Base-by-base conservation (phyloP, 331 rosid species). In the Pyracantha coccinea region DNA sequence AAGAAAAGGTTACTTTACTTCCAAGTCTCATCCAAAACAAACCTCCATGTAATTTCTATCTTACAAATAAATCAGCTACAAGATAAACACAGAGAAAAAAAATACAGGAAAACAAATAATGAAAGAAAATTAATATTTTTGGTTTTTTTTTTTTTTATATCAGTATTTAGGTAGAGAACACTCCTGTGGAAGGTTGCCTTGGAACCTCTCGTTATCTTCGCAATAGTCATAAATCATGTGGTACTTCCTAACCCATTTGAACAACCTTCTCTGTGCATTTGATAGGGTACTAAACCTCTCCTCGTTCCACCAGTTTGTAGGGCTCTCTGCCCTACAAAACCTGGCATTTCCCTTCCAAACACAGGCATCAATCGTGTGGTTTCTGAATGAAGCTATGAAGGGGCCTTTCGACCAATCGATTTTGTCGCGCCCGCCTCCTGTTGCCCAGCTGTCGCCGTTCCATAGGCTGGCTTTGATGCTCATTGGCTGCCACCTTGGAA, bases 401-500 rank as follows among this genome's bases (percentile, higher is more conserved):
- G 98, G 98, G 4, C 88, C 93, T 74, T 86, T 86, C 31, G 85
- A 85, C 98, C 98, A 94, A 62, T 91, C 90, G 74, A 88, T 87
- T 78, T 94, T 91, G 33, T 94, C 98, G 12, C 78, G 79, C n/a
- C 98, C 98, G 8, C 98, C 98, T 53, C 92, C 21, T 50, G 98
- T 94, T 44, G 98, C 98, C 98, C 97, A 91, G 79, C 79, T 83
- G 65, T 87, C 93, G 21, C 98, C 96, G 25, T 94, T 80, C 97
- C 96, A 93, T 54, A 93, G 80, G 63, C 92, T 88, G 31, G 63
- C 73, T 83, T 93, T 91, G 73, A 93, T 50, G 80, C 93, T 79
- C 98, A 94, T 90, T 76, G 98, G 98, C 69, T 88, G 95, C 95
- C 95, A 74, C 75, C 93, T 84, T 0, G 97, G 98, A 79, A 83